A percentile compares a stretch with the other conserved stretches of the same genome.
These are phyloP conservation scores for Teunomyces tritomae DNA, from an alignment of 805 yeast genomes.

Conservation along the genomic window DNA sequence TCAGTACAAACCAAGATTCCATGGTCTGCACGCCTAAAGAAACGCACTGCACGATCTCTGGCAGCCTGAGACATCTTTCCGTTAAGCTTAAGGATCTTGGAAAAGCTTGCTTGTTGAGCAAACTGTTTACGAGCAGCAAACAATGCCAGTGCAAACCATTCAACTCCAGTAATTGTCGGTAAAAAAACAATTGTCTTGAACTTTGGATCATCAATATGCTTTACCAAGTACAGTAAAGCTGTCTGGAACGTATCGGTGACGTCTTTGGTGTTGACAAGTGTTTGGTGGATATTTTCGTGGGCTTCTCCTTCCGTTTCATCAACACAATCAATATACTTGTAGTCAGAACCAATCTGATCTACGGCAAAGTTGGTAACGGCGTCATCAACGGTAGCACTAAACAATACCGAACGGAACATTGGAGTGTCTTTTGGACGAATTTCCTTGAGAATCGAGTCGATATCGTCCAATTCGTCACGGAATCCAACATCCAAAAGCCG, in stretches of 20 bases:
- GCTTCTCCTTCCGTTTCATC: slow-evolving; percentile 67
- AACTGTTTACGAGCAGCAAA: slow-evolving; percentile 11
- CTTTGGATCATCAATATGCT: slow-evolving; percentile 31
- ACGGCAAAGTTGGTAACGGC: slow-evolving; percentile 66
- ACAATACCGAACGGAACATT: slow-evolving; percentile 64
- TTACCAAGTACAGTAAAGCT: slow-evolving; percentile 49
- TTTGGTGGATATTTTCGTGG: slow-evolving; percentile 75
- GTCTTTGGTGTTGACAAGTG: slow-evolving; percentile 51
- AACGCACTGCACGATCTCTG: slow-evolving; percentile 59
- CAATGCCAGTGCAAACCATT: slow-evolving; percentile 49
- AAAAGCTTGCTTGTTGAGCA: slow-evolving; percentile 18
- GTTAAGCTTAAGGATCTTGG: slow-evolving; percentile 46
- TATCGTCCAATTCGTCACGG: slow-evolving; percentile 57
- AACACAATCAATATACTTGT: slow-evolving; percentile 69
- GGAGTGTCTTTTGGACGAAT: slow-evolving; percentile 24
- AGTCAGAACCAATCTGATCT: slow-evolving; percentile 49
- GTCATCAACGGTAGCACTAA: slow-evolving; percentile 83
- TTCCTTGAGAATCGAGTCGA: slow-evolving; percentile 48
- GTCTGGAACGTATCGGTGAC: slow-evolving; percentile 60
- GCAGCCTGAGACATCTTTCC: slow-evolving; percentile 71
- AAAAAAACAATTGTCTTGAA: slow-evolving; percentile 83
- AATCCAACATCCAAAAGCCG: slow-evolving; percentile 81
- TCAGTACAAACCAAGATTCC: slow-evolving; percentile 81
- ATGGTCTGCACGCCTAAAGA: slow-evolving; percentile 46
- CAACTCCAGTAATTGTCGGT: slow-evolving; percentile 72